Evolutionary conservation across 176 grass and related monocot species (phyloP).

Genomic region (Ensete ventricosum): DNA sequence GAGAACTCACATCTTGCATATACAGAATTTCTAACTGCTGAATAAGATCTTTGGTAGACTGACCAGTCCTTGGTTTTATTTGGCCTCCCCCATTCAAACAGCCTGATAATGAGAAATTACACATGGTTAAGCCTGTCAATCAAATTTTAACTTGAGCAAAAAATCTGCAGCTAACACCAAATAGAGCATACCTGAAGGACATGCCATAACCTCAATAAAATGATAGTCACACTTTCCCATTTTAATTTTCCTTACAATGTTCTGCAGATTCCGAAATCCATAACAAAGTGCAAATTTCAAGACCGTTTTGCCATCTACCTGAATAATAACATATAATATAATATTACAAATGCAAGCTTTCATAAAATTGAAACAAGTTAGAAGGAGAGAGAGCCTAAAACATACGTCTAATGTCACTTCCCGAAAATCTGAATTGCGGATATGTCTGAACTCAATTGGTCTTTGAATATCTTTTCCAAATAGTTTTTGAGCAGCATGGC

Average conservation of each 20-base stretch:
- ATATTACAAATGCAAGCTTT: background rate
- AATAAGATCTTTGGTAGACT: slow-evolving; percentile 68
- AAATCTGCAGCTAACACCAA: background rate
- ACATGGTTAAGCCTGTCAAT: background rate
- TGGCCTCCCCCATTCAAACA: slow-evolving; percentile 82
- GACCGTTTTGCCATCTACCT: slow-evolving; percentile 71
- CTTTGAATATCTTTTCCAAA: slow-evolving; percentile 63
- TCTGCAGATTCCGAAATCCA: slow-evolving; percentile 87
- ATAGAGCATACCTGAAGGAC: slow-evolving; percentile 64
- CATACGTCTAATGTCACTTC: slow-evolving; percentile 57
- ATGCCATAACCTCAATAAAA: slow-evolving; percentile 91
- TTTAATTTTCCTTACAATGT: slow-evolving; percentile 82
- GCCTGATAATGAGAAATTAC: slow-evolving; percentile 27
- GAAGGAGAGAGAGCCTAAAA: background rate
- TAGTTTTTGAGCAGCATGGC: slow-evolving; percentile 45
- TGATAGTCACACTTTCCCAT: slow-evolving; percentile 92
- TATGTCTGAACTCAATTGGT: slow-evolving; percentile 45
- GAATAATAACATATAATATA: slow-evolving; percentile 12
- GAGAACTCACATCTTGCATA: slow-evolving; percentile 65
- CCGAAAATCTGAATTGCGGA: slow-evolving; percentile 71
- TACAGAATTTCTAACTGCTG: slow-evolving; percentile 62
- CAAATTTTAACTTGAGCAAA: background rate
- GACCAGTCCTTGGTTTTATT: slow-evolving; percentile 63
- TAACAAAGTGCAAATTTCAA: slow-evolving; percentile 89
- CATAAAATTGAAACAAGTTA: background rate